Percentiles rank a stretch among this genome's conserved stretches.
Conservation (phyloP, 345 rosid genomes). For the Lagerstroemia speciosa region DNA sequence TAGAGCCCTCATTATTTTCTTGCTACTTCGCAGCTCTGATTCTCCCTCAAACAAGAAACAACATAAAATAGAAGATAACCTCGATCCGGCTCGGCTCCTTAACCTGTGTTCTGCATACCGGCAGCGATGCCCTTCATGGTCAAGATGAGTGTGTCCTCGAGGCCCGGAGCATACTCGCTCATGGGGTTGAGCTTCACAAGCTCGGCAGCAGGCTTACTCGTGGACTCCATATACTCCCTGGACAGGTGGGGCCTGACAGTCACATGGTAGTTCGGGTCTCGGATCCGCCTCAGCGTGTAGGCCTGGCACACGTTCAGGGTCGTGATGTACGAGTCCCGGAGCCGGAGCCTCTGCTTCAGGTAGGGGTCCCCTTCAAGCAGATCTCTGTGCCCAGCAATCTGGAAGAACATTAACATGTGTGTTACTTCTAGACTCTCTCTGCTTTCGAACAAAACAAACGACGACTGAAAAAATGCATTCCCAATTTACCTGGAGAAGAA, state of each 20-base stretch:
- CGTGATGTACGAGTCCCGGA: slow-evolving; percentile 87
- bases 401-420: neutral
- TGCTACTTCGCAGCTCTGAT: neutral
- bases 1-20: neutral
- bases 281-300: slow-evolving; percentile 75
- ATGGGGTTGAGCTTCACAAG: slow-evolving; percentile 78
- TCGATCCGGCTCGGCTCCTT: neutral
- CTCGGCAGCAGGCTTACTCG: slow-evolving; percentile 69
- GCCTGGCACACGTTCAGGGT: slow-evolving; percentile 90
- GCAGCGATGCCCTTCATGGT: slow-evolving; percentile 99
- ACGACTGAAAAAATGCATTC: too few relatives aligned
- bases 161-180: slow-evolving; percentile 86
- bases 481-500: slow-evolving; percentile 72
- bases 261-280: slow-evolving; percentile 69
- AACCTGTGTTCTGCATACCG: slow-evolving; percentile 93
- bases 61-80: neutral
- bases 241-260: slow-evolving; percentile 63
- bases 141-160: slow-evolving; percentile 87
- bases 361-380: slow-evolving; percentile 95
- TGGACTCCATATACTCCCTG: slow-evolving; percentile 59
- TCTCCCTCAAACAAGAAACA: neutral
- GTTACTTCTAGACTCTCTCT: neutral
- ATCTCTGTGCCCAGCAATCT: slow-evolving; percentile 82
- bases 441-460: too few relatives aligned
- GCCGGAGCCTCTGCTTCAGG: slow-evolving; percentile 84